Base-by-base conservation (phyloP, 305 asterid genomes). In the Caryopteris hybrid region DNA sequence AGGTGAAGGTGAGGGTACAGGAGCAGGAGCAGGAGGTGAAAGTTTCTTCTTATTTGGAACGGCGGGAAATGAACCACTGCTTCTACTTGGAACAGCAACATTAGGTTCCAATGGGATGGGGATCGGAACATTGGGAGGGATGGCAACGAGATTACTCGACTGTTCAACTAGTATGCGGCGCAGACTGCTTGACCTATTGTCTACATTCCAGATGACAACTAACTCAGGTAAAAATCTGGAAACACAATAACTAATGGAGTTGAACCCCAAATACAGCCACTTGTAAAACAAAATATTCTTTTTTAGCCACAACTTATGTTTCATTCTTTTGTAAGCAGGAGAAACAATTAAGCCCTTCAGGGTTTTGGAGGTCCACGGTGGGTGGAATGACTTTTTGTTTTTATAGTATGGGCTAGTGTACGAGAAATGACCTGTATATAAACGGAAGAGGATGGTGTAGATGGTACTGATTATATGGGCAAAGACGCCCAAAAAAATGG, bases 41-140 rank as follows among this genome's bases (percentile, higher is more conserved):
- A 21, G 46, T 67, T 73, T 74, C 63, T 74, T 79, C 7, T 13
- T 45, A 16, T 45, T 66, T 18, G 88, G 85, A 33, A 81, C 62
- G 29, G 86, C 95, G 13, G 86, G 88, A 78, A 87, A 89, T 11
- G 97, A 87, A 3, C 97, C 96, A 55, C 97, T 91, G 50, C 95
- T 87, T 79, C 90, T 78, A 68, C 81, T 83, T 63, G 89, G 96
- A 68, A 84, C 78, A 54, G 74, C 48, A 71, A 41, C 50, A 64
- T 62, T 5, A n/a, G 76, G 69, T 56, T 62, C 79, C 18, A 62
- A 16, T 22, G 63, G 74, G 48, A 50, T 21, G 2, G 83, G 85
- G 0, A 27, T 46, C 52, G 75, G 68, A 33, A 3, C 62, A 25
- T 69, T 76, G 46, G 87, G 74, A 22, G 91, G 79, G 39, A 57